phyloP scores from a whole-genome alignment of 2,329 filamentous ascomycete genomes.

The Clarireedia sp. region DNA sequence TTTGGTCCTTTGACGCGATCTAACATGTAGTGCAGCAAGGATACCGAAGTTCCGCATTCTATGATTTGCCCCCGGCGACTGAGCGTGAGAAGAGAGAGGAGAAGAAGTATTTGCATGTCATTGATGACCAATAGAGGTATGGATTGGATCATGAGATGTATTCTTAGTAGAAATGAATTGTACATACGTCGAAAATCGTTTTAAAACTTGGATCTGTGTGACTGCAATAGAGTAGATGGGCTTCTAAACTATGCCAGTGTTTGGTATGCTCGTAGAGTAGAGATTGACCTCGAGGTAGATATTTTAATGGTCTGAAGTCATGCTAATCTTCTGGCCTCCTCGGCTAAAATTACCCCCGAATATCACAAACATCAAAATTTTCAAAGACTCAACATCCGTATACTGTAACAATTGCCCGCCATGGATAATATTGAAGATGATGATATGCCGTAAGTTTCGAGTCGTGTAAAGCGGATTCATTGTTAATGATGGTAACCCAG shows the following conservation, averaged over 20 bases:
- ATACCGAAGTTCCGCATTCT: slow-evolving; percentile 81
- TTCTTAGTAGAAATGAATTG: slow-evolving; percentile 23
- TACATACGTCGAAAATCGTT: slow-evolving; percentile 28
- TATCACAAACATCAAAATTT: background rate
- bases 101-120: slow-evolving; percentile 92
- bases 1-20: slow-evolving; percentile 11
- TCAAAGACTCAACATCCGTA: background rate
- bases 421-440: slow-evolving; percentile 16
- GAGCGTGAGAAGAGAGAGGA: slow-evolving; percentile 92
- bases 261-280: too few species aligned
- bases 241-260: background rate
- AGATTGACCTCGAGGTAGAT: too few species aligned
- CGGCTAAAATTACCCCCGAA: background rate
- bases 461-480: background rate
- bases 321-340: background rate
- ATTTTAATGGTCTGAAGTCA: too few species aligned
- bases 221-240: background rate
- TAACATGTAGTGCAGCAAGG: slow-evolving; percentile 57
- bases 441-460: slow-evolving; percentile 14
- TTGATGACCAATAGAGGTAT: slow-evolving; percentile 66
- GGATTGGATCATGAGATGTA: slow-evolving; percentile 3
- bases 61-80: slow-evolving; percentile 88
- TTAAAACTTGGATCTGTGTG: background rate
- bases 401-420: background rate
- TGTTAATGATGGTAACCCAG: slow-evolving; percentile 31